phyloP scores from a whole-genome alignment of 495 filamentous ascomycete species.

The Amorphotheca resinae region DNA sequence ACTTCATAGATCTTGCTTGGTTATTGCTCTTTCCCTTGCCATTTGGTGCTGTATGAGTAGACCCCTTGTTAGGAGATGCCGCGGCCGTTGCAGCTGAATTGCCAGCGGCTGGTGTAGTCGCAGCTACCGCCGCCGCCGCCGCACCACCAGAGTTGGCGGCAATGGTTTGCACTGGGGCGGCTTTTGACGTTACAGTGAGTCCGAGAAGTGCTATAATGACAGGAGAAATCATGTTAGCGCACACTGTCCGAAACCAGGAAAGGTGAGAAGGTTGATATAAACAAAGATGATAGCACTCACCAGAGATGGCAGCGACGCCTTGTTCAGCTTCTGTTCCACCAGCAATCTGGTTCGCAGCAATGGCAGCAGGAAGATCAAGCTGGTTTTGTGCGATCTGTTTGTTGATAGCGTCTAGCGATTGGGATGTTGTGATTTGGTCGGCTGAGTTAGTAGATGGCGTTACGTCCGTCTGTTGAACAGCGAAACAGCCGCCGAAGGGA shows the following conservation, averaged over 20 bases:
- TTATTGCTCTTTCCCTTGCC: background rate
- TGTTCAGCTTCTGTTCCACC: constrained; percentile 22
- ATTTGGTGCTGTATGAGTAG: background rate
- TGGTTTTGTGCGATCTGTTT: constrained; percentile 24
- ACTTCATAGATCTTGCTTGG: background rate
- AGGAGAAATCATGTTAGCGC: background rate
- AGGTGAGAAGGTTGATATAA: background rate
- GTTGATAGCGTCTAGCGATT: constrained; percentile 22
- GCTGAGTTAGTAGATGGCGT: constrained; percentile 25
- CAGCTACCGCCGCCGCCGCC: background rate
- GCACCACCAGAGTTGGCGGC: background rate
- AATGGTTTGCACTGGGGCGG: background rate
- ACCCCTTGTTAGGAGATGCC: background rate
- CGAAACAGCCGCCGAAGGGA: constrained; percentile 42
- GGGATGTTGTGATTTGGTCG: constrained; percentile 22
- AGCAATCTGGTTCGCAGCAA: constrained; percentile 26
- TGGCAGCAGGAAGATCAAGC: constrained; percentile 25
- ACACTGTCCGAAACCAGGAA: no score
- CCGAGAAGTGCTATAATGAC: background rate
- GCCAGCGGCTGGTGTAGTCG: background rate
- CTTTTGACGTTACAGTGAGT: background rate
- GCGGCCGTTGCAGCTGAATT: background rate
- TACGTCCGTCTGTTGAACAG: constrained; percentile 32
- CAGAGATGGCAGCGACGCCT: constrained; percentile 22
- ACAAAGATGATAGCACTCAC: background rate